Percentiles rank a stretch among this genome's conserved stretches.
These are phyloP conservation scores for Oryza glaberrima DNA, from an alignment of 176 grass and related monocot species.

Conservation along the genomic window DNA sequence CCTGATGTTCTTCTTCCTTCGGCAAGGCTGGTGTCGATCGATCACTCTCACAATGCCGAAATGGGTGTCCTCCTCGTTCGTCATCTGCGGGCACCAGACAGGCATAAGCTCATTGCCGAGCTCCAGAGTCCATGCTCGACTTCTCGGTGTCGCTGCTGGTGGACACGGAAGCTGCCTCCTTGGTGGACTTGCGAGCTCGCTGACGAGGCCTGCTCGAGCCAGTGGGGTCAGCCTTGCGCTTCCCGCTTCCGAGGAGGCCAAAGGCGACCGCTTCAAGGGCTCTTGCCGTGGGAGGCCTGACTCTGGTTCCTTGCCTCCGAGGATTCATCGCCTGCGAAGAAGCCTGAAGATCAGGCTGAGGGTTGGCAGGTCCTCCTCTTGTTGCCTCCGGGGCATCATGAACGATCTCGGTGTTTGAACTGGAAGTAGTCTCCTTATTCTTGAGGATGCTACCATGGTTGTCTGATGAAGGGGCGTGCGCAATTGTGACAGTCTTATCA, in stretches of 20 bases:
- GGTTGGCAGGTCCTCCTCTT: slow-evolving; percentile 8
- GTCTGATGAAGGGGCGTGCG: slow-evolving; percentile 10
- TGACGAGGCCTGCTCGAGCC: slow-evolving; percentile 42
- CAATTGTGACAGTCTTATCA: slow-evolving; percentile 30
- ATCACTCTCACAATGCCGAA: not conserved
- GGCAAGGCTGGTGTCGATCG: not conserved
- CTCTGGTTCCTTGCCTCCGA: slow-evolving; percentile 80
- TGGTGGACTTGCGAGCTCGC: slow-evolving; percentile 45
- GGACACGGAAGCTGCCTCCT: not conserved
- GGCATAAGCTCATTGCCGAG: not conserved
- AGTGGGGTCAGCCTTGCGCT: slow-evolving; percentile 53
- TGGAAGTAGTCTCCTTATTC: slow-evolving; percentile 30
- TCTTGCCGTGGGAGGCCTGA: slow-evolving; percentile 70
- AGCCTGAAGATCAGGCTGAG: slow-evolving; percentile 38
- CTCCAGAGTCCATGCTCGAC: slow-evolving; percentile 39
- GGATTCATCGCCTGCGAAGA: slow-evolving; percentile 23
- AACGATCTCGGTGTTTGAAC: slow-evolving; percentile 31
- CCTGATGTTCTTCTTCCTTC: not conserved
- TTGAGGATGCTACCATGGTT: slow-evolving; percentile 42
- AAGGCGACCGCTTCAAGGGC: slow-evolving; percentile 86
- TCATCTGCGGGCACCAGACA: not conserved
- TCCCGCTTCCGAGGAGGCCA: slow-evolving; percentile 70
- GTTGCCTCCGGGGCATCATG: slow-evolving; percentile 19
- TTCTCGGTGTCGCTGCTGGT: slow-evolving; percentile 25
- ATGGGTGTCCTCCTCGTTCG: not conserved